Base-by-base conservation (phyloP, 768 basidiomycete species). In the Suillus luteus region DNA sequence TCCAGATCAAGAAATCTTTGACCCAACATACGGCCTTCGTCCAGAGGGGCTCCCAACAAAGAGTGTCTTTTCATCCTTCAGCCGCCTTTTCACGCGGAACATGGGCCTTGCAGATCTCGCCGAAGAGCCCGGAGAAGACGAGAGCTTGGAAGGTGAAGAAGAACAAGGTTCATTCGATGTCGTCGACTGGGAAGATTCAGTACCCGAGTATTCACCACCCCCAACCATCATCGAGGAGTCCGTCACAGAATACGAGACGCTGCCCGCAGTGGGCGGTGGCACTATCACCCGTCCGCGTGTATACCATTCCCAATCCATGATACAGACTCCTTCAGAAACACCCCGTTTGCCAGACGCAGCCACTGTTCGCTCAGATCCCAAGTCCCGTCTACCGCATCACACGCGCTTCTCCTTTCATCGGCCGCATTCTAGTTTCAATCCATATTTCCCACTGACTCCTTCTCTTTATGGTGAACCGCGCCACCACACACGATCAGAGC, bases 11-110 rank as follows among this genome's bases (percentile, higher is more conserved):
- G 95, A 97, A 77, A 88, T 92, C 65, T 97, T 92, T 74, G 96
- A 99, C 70, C 96, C 95, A 1, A 98, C 96, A 0, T 98, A 99
- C 71, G 96, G 96, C 17, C 80, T 99, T 14, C 89, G 96, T 31
- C 94, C 95, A 0, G 96, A 98, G 71, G 92, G 93, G 2, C 80
- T 96, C 2, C 95, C 95, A 0, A 83, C 85, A 1, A 96, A 94
- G 77, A 90, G 89, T 64, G 84, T 88, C 4, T 97, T 96, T 74
- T 82, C 83, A 52, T 85, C 85, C 8, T 95, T 97, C 67, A 86
- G 90, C 24, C 86, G 83, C 44, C 78, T 96, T 10, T 96, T 92
- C 65, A 77, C 78, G 9, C 84, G 83, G 5, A 86, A 84, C 66
- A 88, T 85, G 67, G 88, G 89, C 37, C 83, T 95, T 6, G 92